These are phyloP conservation scores for Candida ponderosae DNA, from an alignment of 805 yeast species.

Conservation along the genomic window DNA sequence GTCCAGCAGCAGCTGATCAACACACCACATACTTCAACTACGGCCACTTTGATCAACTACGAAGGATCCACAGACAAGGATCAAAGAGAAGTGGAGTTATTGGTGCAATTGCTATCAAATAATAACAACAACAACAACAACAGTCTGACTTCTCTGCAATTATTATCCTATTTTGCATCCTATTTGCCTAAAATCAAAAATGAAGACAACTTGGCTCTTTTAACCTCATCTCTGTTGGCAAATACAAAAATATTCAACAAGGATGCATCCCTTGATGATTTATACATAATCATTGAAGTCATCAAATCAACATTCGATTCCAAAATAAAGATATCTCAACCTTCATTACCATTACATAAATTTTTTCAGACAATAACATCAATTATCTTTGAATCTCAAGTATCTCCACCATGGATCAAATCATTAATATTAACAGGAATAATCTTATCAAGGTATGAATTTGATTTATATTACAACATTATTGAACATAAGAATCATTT, in stretches of 20 bases:
- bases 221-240: constrained; percentile 32
- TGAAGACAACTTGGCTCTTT: constrained; percentile 31
- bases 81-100: constrained; percentile 21
- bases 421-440: constrained; percentile 36
- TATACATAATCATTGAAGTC: constrained; percentile 37
- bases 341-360: constrained; percentile 30
- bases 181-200: constrained; percentile 37
- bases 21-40: constrained; percentile 30
- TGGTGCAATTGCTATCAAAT: constrained; percentile 10
- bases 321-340: constrained; percentile 36
- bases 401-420: constrained; percentile 33
- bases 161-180: constrained; percentile 34
- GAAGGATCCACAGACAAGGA: constrained; percentile 22
- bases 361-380: constrained; percentile 28
- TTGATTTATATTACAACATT: constrained; percentile 24
- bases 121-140: neutral
- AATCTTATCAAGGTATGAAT: constrained; percentile 24
- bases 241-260: constrained; percentile 11
- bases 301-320: constrained; percentile 36
- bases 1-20: constrained; percentile 14
- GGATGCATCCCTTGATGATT: constrained; percentile 16
- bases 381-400: constrained; percentile 25
- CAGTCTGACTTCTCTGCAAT: neutral
- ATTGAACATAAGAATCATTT: constrained; percentile 27
- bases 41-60: constrained; percentile 20